phyloP scores from a whole-genome alignment of 768 basidiomycete species.

The Collybiopsis confluens region DNA sequence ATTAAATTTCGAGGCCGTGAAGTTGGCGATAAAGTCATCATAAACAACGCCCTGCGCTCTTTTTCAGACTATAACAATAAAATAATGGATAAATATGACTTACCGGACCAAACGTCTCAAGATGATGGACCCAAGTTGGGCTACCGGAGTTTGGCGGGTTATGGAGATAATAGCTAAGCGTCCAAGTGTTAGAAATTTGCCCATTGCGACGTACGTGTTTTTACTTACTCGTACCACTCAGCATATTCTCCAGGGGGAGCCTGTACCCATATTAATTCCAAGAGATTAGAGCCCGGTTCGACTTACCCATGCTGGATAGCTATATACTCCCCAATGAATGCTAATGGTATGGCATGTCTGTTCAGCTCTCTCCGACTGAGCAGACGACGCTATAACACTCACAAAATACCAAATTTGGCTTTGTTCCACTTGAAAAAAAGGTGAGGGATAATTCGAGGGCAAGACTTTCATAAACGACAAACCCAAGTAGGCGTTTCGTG shows the following conservation, averaged over 20 bases:
- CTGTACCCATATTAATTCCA: constrained; percentile 19
- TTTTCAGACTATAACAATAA: too few species aligned
- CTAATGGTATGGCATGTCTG: constrained; percentile 21
- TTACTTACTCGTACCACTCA: constrained; percentile 54
- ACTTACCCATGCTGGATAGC: constrained; percentile 39
- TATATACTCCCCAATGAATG: constrained; percentile 49
- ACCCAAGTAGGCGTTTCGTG: constrained; percentile 59
- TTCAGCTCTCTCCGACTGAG: constrained; percentile 7
- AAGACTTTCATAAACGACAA: too few species aligned
- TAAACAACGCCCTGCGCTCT: constrained; percentile 50
- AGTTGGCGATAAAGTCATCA: constrained; percentile 55
- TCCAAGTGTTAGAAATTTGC: neutral
- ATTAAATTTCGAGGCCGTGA: constrained; percentile 49
- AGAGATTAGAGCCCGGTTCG: neutral
- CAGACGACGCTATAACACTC: constrained; percentile 13
- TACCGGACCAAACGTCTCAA: constrained; percentile 42
- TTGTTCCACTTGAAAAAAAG: constrained; percentile 35
- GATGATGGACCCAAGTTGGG: constrained; percentile 45
- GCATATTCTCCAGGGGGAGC: constrained; percentile 37
- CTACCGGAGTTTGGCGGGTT: constrained; percentile 29
- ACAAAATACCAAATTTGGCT: constrained; percentile 58
- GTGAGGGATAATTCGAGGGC: neutral
- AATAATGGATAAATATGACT: neutral
- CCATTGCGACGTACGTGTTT: neutral
- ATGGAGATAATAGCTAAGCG: constrained; percentile 34